Evolutionary conservation across 2,329 filamentous ascomycete species (phyloP), one percentile per base, ranked within the genome.

Genomic region (Aureobasidium zeae): DNA sequence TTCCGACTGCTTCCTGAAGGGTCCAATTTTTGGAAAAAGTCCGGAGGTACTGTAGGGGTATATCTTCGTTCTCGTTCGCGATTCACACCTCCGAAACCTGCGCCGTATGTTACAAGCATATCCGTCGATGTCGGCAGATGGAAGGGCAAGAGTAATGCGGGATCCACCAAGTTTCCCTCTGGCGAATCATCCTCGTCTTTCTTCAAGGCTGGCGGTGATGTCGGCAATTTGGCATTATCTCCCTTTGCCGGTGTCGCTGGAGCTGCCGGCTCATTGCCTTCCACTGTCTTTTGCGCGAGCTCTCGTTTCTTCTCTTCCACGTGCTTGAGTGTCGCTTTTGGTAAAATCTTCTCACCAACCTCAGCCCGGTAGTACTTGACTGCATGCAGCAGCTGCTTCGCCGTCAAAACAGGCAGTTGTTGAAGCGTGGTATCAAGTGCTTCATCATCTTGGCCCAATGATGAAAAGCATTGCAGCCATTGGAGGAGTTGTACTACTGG

Each of bases 381-480:
- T 7, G 88, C 78, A 59, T 95, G 91, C 28, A 96, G 79, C 30
- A 98, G 73, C 60, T 98, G 91, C 57, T 87, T 84, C 0, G 87
- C 83, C 19, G 79, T 87, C 35, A 98, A 70, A 29, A 81, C 74
- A 51, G 86, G 87, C 29, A 98, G 72, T 61, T 96, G 91, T 57
- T 94, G 82, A 16, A 96, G 67, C 0, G 91, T 98, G 12, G 79
- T 85, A 21, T 94, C 79, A 12, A 98, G 73, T 2, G 86, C 86
- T 57, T 94, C 87, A 26, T 91, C 69, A 57, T 96, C 88, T 57
- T 96, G 87, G 4, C 80, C 86, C 3, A 96, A 73, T 1, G 87
- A 94, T 1, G 91, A 96, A 63, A 96, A 96, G 62, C 88, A 95
- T 61, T 98, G 91, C 25, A 98, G 70, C 91, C 91, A 98, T 63